A percentile compares a stretch with the other conserved stretches of the same genome.
These are phyloP conservation scores for Ilyonectria mors-panacis DNA, from an alignment of 2,329 filamentous ascomycete species.

Conservation along the genomic window DNA sequence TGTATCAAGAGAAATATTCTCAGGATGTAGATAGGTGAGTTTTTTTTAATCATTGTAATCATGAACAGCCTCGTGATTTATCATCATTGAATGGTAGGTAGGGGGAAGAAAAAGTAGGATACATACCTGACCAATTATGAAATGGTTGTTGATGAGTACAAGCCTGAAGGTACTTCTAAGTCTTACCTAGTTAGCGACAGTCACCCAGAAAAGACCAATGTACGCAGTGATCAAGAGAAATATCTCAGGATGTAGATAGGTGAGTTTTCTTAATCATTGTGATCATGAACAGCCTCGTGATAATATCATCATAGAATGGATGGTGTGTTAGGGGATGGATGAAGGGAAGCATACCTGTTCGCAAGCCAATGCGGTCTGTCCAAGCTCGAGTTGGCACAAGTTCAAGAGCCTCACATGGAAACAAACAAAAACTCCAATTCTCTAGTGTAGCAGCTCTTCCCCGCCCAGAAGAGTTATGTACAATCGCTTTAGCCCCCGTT, in stretches of 20 bases:
- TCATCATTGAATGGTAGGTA: constrained; percentile 55
- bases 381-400: constrained; percentile 42
- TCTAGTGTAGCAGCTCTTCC: constrained; percentile 57
- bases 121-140: constrained; percentile 11
- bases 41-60: constrained; percentile 58
- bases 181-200: constrained; percentile 18
- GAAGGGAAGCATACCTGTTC: constrained; percentile 42
- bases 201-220: background rate
- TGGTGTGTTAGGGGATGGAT: background rate
- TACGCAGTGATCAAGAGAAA: background rate
- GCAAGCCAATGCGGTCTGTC: constrained; percentile 23
- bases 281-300: constrained; percentile 65
- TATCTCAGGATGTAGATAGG: constrained; percentile 45
- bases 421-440: constrained; percentile 57
- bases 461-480: constrained; percentile 57
- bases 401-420: constrained; percentile 45
- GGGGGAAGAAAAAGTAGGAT: background rate
- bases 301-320: constrained; percentile 57
- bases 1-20: constrained; percentile 7
- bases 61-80: constrained; percentile 64
- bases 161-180: background rate
- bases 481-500: constrained; percentile 49
- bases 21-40: constrained; percentile 48
- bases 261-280: constrained; percentile 55
- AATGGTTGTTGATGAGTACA: background rate